Evolutionary conservation across 306 rosid genomes (phyloP).

Genomic region (Malus orientalis): DNA sequence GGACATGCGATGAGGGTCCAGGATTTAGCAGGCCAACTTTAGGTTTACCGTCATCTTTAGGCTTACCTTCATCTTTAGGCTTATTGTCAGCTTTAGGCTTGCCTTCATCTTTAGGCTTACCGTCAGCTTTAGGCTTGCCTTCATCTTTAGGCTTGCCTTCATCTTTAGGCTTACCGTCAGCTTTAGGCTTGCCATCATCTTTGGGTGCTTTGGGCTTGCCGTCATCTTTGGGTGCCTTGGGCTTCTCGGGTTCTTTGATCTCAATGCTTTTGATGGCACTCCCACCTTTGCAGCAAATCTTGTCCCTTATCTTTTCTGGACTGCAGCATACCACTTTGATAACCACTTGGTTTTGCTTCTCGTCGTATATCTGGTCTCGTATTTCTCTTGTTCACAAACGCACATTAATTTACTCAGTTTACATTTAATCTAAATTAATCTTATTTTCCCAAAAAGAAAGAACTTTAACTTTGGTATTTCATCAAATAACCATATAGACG

Average conservation of each 20-base stretch:
- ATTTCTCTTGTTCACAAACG: slow-evolving; percentile 62
- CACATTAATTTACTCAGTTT: slow-evolving; percentile 16
- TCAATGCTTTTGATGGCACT: slow-evolving; percentile 39
- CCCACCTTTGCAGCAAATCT: slow-evolving; percentile 51
- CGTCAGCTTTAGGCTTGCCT: too few species aligned
- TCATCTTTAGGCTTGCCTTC: too few species aligned
- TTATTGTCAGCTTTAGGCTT: too few species aligned
- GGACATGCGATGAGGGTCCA: neutral
- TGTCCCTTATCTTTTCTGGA: slow-evolving; percentile 69
- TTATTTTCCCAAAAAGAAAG: neutral
- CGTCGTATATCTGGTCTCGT: slow-evolving; percentile 56
- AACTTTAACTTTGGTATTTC: neutral
- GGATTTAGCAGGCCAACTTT: too few species aligned
- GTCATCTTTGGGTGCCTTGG: too few species aligned
- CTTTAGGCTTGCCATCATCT: too few species aligned
- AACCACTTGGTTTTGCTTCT: slow-evolving; percentile 42
- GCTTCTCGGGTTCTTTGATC: too few species aligned
- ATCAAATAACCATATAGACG: neutral
- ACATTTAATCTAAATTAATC: neutral
- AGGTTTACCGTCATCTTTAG: too few species aligned
- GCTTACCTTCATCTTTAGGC: too few species aligned
- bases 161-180: too few species aligned
- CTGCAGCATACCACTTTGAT: slow-evolving; percentile 64
- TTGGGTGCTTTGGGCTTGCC: too few species aligned
- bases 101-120: too few species aligned